Base-by-base conservation (phyloP, 192 early-diverging fungal species). In the Funneliformis mosseae region DNA sequence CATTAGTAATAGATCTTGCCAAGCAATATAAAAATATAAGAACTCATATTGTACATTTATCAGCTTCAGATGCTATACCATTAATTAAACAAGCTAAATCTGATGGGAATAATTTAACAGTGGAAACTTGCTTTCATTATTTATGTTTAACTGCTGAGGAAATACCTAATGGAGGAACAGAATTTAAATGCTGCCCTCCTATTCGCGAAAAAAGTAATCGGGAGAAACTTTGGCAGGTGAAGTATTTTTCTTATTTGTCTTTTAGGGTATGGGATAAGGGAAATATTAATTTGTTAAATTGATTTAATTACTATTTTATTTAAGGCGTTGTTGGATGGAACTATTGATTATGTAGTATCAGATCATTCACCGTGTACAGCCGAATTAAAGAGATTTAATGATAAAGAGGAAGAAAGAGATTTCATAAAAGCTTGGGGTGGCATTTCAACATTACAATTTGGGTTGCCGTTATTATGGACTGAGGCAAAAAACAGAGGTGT, bases 101-200 rank as follows among this genome's bases (percentile, higher is more conserved):
- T 5, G 90, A 91, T 60, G 92, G 92, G 68, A 81, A 92, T 72
- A 90, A 88, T 10, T 82, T 95, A 69, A 95, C 94, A 0, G 92
- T 94, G 41, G 94, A 95, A 87, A 95, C 94, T 1, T 95, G 94
- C 84, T 93, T 93, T 86, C 94, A 95, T 80, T 95, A 95, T 79
- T 84, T 95, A 62, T 88, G 90, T 39, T 87, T 95, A 64, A 86
- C 79, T 76, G 84, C 94, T 2, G 93, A 94, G 81, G 81, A 83
- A 25, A 89, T 95, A 39, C 92, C 92, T 14, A 81, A 87, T 39
- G 88, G 91, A 74, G 90, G 90, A 38, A 95, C 94, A 27, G 89
- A 95, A 84, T 95, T 90, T 88, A 95, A 95, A 83, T 95, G 94
- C 84, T 95, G 94, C 82, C 94, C 94, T 73, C 94, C 94, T 16